These are phyloP conservation scores for Chaetomium sp. DNA, from an alignment of 2,329 filamentous ascomycete species.

Conservation along the genomic window DNA sequence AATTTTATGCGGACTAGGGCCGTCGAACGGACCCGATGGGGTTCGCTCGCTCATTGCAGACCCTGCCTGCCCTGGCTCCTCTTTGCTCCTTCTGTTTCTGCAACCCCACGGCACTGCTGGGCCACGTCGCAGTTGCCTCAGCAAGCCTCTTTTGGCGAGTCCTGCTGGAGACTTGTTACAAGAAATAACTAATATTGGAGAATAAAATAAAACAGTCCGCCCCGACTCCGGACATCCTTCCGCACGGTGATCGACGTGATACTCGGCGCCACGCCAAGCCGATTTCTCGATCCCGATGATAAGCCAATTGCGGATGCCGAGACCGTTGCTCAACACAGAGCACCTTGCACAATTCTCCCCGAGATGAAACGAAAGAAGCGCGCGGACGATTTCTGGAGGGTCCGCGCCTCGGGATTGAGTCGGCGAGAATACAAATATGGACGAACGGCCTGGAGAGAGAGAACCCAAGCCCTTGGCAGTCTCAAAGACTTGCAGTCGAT, in stretches of 20 bases:
- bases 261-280: constrained; percentile 1
- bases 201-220: not conserved
- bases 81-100: too few relatives aligned
- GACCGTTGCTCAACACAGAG: not conserved
- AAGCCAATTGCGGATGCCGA: constrained; percentile 1
- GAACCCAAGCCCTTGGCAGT: constrained; percentile 18
- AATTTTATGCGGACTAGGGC: constrained; percentile 7
- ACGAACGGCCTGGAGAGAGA: not conserved
- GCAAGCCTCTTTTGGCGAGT: too few relatives aligned
- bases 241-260: not conserved
- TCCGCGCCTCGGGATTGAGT: not conserved
- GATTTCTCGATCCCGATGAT: not conserved
- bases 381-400: too few relatives aligned
- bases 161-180: too few relatives aligned
- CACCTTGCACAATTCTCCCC: not conserved
- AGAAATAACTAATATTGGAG: too few relatives aligned
- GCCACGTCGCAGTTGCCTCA: too few relatives aligned
- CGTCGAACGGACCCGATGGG: too few relatives aligned
- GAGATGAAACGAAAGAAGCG: not conserved
- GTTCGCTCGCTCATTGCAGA: too few relatives aligned
- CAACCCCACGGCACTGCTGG: too few relatives aligned
- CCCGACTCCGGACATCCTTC: not conserved
- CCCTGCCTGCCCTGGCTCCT: too few relatives aligned
- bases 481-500: constrained; percentile 9
- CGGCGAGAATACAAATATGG: not conserved